Percentiles rank a stretch among this genome's conserved stretches.
Evolutionary conservation across 345 rosid genomes (phyloP).

Genomic region (Cochlearia excelsa): DNA sequence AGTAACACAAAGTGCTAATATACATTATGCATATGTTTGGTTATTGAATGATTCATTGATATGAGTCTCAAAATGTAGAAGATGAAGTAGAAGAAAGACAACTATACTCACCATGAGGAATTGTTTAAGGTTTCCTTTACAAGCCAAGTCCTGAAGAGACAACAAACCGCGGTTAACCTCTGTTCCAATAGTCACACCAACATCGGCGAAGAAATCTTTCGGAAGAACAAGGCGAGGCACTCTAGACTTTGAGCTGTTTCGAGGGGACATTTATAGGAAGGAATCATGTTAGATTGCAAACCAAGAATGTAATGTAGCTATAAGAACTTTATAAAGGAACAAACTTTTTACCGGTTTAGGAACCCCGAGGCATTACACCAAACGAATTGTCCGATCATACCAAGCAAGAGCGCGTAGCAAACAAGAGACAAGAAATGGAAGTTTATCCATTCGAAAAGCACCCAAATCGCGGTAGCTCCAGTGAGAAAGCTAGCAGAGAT

Average conservation of each 20-base stretch:
- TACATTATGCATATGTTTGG: too few relatives aligned
- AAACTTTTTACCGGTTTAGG: constrained; percentile 49
- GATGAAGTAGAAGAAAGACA: background rate
- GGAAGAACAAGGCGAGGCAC: constrained; percentile 83
- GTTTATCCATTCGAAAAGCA: constrained; percentile 89
- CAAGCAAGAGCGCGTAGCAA: constrained; percentile 62
- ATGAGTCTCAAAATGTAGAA: background rate
- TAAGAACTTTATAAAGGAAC: background rate
- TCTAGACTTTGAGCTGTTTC: constrained; percentile 54
- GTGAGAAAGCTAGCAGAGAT: constrained; percentile 66
- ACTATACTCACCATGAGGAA: constrained; percentile 55
- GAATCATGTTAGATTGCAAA: constrained; percentile 18
- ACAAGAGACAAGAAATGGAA: constrained; percentile 75
- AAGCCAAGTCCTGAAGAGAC: constrained; percentile 77
- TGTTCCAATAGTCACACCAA: constrained; percentile 56
- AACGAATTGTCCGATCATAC: constrained; percentile 78
- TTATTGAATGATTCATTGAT: background rate
- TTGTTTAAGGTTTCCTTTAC: constrained; percentile 71
- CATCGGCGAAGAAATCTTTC: constrained; percentile 62
- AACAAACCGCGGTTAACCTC: constrained; percentile 63
- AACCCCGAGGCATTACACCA: constrained; percentile 79
- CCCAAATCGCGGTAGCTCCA: constrained; percentile 78
- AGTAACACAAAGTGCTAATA: background rate
- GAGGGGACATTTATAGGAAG: background rate
- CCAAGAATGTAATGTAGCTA: background rate